phyloP scores from a whole-genome alignment of 2,329 filamentous ascomycete species.

The Colletotrichum godetiae region DNA sequence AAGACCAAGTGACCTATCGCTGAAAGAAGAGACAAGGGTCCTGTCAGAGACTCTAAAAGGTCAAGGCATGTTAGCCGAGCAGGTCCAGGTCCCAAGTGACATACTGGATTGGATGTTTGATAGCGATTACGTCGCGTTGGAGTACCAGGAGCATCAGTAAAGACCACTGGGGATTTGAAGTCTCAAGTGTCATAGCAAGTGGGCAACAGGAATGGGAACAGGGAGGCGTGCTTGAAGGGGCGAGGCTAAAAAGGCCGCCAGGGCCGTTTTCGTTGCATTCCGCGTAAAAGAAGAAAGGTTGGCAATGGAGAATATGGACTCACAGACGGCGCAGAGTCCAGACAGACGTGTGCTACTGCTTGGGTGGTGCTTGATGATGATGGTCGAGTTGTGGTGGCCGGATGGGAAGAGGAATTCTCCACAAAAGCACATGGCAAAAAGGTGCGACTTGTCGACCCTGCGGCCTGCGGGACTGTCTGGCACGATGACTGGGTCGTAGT shows the following conservation, averaged over 20 bases:
- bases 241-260: conserved; percentile 7
- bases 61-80: conserved; percentile 2
- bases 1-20: conserved; percentile 8
- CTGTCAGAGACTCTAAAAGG: background rate
- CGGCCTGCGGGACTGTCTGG: background rate
- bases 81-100: conserved; percentile 6
- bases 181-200: too few relatives aligned
- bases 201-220: background rate
- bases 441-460: background rate
- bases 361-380: background rate
- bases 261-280: conserved; percentile 21
- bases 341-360: too few relatives aligned
- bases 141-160: background rate
- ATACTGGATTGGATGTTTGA: background rate
- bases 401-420: background rate
- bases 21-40: background rate
- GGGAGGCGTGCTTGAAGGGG: background rate
- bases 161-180: background rate
- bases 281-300: background rate
- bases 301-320: background rate
- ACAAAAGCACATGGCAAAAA: conserved; percentile 28
- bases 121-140: conserved; percentile 4
- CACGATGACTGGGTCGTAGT: background rate
- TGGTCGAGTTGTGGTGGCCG: background rate
- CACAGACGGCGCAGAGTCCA: too few relatives aligned